phyloP scores from a whole-genome alignment of 164 flowering plant genomes.

The Chimonanthus salicifolius region DNA sequence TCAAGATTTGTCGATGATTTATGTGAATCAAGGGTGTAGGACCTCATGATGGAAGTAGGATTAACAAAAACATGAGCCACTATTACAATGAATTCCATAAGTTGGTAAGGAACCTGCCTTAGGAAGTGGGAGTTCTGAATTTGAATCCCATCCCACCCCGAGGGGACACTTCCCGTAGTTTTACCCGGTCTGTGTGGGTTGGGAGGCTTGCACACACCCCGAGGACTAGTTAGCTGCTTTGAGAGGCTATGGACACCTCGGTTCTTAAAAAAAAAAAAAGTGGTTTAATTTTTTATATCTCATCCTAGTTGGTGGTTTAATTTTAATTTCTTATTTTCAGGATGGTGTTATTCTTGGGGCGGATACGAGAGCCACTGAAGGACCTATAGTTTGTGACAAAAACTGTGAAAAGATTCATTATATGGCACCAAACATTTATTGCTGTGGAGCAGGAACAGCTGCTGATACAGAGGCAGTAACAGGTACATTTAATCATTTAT shows the following conservation, averaged over 20 bases:
- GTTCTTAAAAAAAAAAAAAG: too few species aligned
- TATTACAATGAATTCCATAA: too few species aligned
- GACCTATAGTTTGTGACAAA: constrained; percentile 89
- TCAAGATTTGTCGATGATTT: not conserved
- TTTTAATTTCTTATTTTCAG: constrained; percentile 28
- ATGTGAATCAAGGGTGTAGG: not conserved
- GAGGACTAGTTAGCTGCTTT: too few species aligned
- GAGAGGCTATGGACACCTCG: too few species aligned
- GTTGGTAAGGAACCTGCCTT: too few species aligned
- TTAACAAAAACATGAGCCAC: too few species aligned
- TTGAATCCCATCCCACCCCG: too few species aligned
- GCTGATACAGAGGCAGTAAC: constrained; percentile 98
- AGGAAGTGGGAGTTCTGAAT: too few species aligned
- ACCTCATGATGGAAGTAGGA: not conserved
- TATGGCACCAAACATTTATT: constrained; percentile 96
- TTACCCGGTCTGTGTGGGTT: too few species aligned
- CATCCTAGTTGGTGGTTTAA: not conserved
- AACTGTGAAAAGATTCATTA: constrained; percentile 97
- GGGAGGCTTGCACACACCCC: too few species aligned
- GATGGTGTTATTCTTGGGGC: constrained; percentile 98
- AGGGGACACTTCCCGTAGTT: too few species aligned
- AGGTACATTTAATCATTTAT: constrained; percentile 33
- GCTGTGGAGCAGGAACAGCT: constrained; percentile 98
- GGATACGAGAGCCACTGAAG: constrained; percentile 95
- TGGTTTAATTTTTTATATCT: not conserved